phyloP scores from a whole-genome alignment of 148 eudicot species.

The Pouteria glomerata region DNA sequence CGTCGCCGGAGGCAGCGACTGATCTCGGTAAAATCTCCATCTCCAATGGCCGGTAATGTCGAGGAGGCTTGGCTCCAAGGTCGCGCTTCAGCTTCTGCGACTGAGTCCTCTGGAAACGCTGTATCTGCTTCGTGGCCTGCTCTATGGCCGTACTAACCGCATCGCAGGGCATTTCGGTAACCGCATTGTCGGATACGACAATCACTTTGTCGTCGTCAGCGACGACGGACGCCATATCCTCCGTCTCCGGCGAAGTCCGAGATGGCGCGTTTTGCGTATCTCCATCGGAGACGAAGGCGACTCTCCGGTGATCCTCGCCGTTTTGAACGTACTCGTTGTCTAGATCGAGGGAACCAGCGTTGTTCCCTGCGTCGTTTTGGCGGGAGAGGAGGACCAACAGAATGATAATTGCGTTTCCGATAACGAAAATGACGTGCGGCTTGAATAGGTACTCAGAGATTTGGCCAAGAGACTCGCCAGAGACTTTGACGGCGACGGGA shows the following conservation, averaged over 20 bases:
- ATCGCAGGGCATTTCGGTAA: neutral
- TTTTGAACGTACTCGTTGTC: constrained; percentile 9
- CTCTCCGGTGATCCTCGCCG: neutral
- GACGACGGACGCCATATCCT: too few relatives aligned
- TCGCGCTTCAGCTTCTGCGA: constrained; percentile 37
- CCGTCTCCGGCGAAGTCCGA: too few relatives aligned
- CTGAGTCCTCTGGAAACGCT: constrained; percentile 36
- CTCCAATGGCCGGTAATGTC: constrained; percentile 45
- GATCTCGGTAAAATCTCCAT: constrained; percentile 29
- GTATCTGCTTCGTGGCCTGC: constrained; percentile 24
- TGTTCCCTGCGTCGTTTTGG: constrained; percentile 7
- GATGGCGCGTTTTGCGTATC: too few relatives aligned
- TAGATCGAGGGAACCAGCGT: neutral
- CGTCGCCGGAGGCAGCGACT: neutral
- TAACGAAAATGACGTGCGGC: constrained; percentile 47
- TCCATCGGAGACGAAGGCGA: too few relatives aligned
- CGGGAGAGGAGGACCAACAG: constrained; percentile 34
- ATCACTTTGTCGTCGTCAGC: neutral
- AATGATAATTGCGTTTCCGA: constrained; percentile 54
- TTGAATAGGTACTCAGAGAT: constrained; percentile 25
- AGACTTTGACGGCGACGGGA: constrained; percentile 12
- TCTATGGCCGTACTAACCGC: constrained; percentile 18
- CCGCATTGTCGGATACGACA: constrained; percentile 6
- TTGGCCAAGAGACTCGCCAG: constrained; percentile 16
- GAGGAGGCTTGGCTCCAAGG: constrained; percentile 10